These are phyloP conservation scores for Tricholoma sp. DNA, from an alignment of 768 basidiomycete genomes.

Conservation along the genomic window DNA sequence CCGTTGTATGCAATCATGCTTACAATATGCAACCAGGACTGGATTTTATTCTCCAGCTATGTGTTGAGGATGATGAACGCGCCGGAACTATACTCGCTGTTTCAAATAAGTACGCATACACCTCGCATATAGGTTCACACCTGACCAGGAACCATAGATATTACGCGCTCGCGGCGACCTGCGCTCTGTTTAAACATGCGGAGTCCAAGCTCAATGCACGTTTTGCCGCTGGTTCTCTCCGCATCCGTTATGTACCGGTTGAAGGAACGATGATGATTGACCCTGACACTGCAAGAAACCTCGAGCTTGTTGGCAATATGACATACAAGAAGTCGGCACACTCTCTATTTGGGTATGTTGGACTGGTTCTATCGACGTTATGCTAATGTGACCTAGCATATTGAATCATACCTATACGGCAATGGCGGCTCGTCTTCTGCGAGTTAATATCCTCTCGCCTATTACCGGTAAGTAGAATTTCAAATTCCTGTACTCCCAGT, in stretches of 20 bases:
- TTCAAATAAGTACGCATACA: conserved; percentile 66
- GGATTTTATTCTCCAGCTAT: conserved; percentile 73
- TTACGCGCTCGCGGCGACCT: conserved; percentile 80
- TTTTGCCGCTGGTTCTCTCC: conserved; percentile 65
- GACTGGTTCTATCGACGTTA: background rate
- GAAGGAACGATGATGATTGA: conserved; percentile 97
- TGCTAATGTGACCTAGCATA: conserved; percentile 32
- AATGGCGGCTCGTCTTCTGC: conserved; percentile 81
- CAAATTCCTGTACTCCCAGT: background rate
- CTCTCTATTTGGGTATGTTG: conserved; percentile 72
- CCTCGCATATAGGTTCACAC: background rate
- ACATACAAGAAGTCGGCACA: conserved; percentile 59
- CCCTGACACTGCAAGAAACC: conserved; percentile 78
- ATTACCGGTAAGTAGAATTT: conserved; percentile 49
- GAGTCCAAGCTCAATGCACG: conserved; percentile 65
- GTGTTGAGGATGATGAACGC: conserved; percentile 76
- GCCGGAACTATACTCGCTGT: conserved; percentile 75
- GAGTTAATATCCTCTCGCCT: conserved; percentile 79
- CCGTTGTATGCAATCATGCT: background rate
- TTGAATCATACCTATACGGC: conserved; percentile 84
- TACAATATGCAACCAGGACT: conserved; percentile 44
- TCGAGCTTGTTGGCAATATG: conserved; percentile 85
- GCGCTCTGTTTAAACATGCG: conserved; percentile 84
- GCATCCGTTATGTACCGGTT: conserved; percentile 70
- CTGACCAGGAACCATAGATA: conserved; percentile 47